Evolutionary conservation across 306 rosid genomes (phyloP), one percentile per base, ranked within the genome.

Genomic region (Acmispon strigosus): DNA sequence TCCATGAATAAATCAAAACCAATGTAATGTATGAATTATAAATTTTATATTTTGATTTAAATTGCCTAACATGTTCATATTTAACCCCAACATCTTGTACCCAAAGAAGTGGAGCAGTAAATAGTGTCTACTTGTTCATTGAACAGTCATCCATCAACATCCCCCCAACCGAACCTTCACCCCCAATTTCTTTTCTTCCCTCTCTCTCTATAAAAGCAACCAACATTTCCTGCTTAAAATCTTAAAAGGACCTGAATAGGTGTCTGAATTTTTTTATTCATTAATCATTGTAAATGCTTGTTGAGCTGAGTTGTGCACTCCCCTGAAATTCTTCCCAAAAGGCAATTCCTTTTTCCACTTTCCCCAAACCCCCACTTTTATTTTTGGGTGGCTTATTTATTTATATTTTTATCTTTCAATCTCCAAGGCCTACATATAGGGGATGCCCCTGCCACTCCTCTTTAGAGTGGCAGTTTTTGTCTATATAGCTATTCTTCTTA

Each of bases 381-480:
- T 60, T 49, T 41, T 12, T 8, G 15, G 5, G 5, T 12, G 16
- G 1, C 52, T 44, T 39, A 17, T 49, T 70, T 41, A 19, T 15
- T 37, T 5, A 7, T 66, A 41, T 44, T 19, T 52, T 43, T 9
- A 48, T 10, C 14, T 75, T 70, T 54, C 62, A 75, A 60, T 42
- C 47, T 57, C 54, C 70, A 70, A 74, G 81, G 70, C 69, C 78
- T 66, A 66, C 45, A 70, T 32, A 77, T 76, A 86, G 90, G 94
- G 83, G 87, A 69, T 86, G 83, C 91, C 80, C 87, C 64, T 86
- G 85, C 88, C 83, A 80, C 84, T 79, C 63, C 78, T 45, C 64
- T 69, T 10, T 77, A 69, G 87, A 81, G 88, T 82, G 89, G 84
- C 83, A 71, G 81, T 81, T 80, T 88, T 86, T 80, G 83, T 78